phyloP scores from a whole-genome alignment of 495 filamentous ascomycete genomes.

The Symbiotaphrina buchneri region DNA sequence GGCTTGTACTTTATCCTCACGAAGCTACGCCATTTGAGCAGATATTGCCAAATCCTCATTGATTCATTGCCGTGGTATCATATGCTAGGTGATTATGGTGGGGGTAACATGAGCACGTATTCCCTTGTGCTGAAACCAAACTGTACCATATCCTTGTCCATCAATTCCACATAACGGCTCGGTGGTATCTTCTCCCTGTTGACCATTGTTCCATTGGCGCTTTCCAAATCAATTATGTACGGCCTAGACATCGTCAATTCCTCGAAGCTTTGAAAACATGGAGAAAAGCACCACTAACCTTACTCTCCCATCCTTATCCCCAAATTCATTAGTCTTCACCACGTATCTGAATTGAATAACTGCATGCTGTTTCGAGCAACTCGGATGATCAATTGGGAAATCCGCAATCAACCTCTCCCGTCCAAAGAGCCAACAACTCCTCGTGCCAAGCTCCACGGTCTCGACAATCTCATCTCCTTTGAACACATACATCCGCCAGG shows the following conservation, averaged over 20 bases:
- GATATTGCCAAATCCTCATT: too few species aligned
- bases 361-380: conserved; percentile 84
- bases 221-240: conserved; percentile 85
- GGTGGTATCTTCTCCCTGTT: conserved; percentile 52
- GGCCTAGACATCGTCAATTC: too few species aligned
- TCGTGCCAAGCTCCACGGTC: conserved; percentile 47
- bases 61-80: too few species aligned
- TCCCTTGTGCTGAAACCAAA: conserved; percentile 78
- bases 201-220: conserved; percentile 72
- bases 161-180: conserved; percentile 65
- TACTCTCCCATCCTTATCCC: conserved; percentile 58
- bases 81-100: too few species aligned
- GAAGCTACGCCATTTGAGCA: too few species aligned
- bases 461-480: conserved; percentile 61
- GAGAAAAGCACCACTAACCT: conserved; percentile 14
- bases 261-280: too few species aligned
- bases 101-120: conserved; percentile 57
- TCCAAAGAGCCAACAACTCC: conserved; percentile 81
- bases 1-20: too few species aligned
- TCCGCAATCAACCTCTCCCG: conserved; percentile 63
- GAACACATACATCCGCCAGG: conserved; percentile 88
- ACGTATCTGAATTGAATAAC: conserved; percentile 82
- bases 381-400: conserved; percentile 69
- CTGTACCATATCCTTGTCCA: conserved; percentile 67
- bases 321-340: conserved; percentile 65